Evolutionary conservation across 257 asterid species (phyloP), one percentile per base, ranked within the genome.

Genomic region (Coffea eugenioides): DNA sequence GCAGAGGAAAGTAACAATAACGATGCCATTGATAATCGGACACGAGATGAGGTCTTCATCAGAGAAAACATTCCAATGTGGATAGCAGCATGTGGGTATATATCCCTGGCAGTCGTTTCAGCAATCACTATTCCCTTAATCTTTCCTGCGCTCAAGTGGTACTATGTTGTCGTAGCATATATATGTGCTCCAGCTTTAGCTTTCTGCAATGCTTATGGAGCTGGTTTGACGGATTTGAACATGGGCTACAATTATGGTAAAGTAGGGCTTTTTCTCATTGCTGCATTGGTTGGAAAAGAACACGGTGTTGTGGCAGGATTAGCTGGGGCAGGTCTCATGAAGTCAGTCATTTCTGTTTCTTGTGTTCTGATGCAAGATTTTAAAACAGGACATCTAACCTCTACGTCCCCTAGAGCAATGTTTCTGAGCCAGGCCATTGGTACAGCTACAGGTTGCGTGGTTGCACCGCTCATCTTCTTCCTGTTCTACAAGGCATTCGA

Each of bases 181-280:
- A 43, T 87, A 2, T 49, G 89, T 21, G 90, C 97, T 2, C 98
- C 98, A 10, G 73, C 92, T 7, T 70, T 93, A 57, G 92, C 94
- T 82, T 93, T 93, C 85, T 90, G 97, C 86, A 93, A 91, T 23
- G 97, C 98, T 0, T 93, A 93, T 57, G 98, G 98, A 11, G 89
- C 92, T 5, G 98, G 98, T 34, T 69, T 93, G 56, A 93, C 98
- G 3, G 98, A 93, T 74, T 87, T 93, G 57, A 93, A 93, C 92
- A 86, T 91, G 94, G 83, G 96, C 8, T 91, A 87, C 85, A 93
- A 91, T 77, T 93, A 90, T 59, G 94, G 98, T 2, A 93, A 93
- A 84, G 91, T 91, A 12, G 96, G 92, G 5, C 94, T 93, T 2
- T 93, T 93, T 79, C 69, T 90, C 25, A 82, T 93, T 8, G 94